Conservation (phyloP, 768 basidiomycete genomes). For the Hygrocybe coccinea region DNA sequence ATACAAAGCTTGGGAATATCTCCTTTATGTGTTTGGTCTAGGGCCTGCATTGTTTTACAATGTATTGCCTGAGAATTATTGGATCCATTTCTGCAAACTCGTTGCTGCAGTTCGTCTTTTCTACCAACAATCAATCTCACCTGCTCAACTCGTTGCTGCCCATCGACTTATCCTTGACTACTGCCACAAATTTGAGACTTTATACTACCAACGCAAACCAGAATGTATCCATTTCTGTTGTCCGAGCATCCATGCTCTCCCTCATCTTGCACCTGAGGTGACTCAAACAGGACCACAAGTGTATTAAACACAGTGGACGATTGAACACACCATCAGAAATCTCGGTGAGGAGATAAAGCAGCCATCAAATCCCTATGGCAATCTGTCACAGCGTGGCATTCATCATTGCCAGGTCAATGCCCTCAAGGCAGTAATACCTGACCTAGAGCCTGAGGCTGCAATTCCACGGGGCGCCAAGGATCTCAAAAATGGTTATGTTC, state of each 20-base stretch:
- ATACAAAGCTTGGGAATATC: slow-evolving; percentile 15
- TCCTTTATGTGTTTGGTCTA: slow-evolving; percentile 13
- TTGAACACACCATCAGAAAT: slow-evolving; percentile 9
- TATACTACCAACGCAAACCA: slow-evolving; percentile 7
- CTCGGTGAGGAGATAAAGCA: slow-evolving; percentile 6
- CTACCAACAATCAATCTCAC: slow-evolving; percentile 5
- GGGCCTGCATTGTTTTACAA: no score
- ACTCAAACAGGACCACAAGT: slow-evolving; percentile 1
- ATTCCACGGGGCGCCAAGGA: slow-evolving; percentile 16
- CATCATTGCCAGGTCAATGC: slow-evolving; percentile 4
- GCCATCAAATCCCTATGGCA: slow-evolving; percentile 6
- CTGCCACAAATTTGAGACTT: slow-evolving; percentile 4
- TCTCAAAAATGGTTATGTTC: slow-evolving; percentile 3
- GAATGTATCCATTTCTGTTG: slow-evolving; percentile 9
- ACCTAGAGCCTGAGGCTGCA: background rate
- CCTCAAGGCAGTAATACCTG: slow-evolving; percentile 1
- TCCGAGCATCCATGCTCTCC: slow-evolving; percentile 9
- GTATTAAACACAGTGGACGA: slow-evolving; percentile 3
- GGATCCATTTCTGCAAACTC: slow-evolving; percentile 15
- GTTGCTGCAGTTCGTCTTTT: slow-evolving; percentile 7
- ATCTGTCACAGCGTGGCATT: slow-evolving; percentile 7
- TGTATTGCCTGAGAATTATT: slow-evolving; percentile 9
- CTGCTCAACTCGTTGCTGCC: background rate
- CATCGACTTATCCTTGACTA: slow-evolving; percentile 5
- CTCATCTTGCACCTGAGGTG: slow-evolving; percentile 6